Evolutionary conservation across 768 basidiomycete genomes (phyloP).

Genomic region (Stropharia rugosoannulata): DNA sequence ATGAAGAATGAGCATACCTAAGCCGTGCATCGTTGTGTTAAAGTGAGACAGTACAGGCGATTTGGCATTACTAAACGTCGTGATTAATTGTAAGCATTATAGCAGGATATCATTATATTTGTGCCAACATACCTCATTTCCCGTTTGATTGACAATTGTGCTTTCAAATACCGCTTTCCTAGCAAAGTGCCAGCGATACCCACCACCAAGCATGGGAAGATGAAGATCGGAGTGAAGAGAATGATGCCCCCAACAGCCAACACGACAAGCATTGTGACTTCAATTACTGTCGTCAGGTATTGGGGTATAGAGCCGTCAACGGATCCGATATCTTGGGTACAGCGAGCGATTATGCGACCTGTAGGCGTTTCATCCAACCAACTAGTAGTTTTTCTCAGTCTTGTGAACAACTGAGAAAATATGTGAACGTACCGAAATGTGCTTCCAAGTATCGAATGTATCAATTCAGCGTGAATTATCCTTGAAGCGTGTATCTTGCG

Average conservation of each 20-base stretch:
- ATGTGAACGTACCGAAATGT: constrained; percentile 11
- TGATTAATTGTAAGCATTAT: not conserved
- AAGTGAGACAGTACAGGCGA: constrained; percentile 20
- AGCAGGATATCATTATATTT: not conserved
- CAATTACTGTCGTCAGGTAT: constrained; percentile 5
- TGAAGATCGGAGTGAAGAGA: constrained; percentile 39
- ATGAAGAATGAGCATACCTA: constrained; percentile 31
- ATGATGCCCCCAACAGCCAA: constrained; percentile 35
- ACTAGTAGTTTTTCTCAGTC: constrained; percentile 16
- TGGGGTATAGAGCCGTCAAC: constrained; percentile 40
- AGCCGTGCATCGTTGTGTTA: constrained; percentile 46
- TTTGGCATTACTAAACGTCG: constrained; percentile 15
- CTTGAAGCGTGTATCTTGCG: constrained; percentile 29
- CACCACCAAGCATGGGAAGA: constrained; percentile 40
- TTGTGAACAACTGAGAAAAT: not conserved
- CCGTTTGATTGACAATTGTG: constrained; percentile 43
- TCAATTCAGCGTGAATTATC: constrained; percentile 11
- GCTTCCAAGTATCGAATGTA: constrained; percentile 14
- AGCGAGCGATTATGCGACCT: constrained; percentile 16
- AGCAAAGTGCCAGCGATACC: constrained; percentile 39
- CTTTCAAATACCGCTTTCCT: constrained; percentile 40
- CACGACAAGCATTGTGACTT: constrained; percentile 30
- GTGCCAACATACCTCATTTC: constrained; percentile 27
- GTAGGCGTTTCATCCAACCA: constrained; percentile 25
- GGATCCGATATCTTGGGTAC: constrained; percentile 24